Base-by-base conservation (phyloP, 2,329 filamentous ascomycete genomes). In the Phyllosticta citrichinensis region DNA sequence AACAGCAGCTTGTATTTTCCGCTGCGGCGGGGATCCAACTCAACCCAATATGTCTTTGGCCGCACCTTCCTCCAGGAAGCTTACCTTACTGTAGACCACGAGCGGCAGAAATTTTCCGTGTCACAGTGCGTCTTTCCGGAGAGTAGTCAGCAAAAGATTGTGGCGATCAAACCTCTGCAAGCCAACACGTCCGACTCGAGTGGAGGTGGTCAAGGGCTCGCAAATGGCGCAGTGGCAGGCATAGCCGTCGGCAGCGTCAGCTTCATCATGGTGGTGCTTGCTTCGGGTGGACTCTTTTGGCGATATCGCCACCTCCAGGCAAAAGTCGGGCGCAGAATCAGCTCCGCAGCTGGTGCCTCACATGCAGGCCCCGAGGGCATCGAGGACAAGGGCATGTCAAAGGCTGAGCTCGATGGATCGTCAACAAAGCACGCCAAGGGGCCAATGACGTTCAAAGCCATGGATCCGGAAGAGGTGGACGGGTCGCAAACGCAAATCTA, bases 11-110 rank as follows among this genome's bases (percentile, higher is more conserved):
- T 56, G 11, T 90, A 89, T 68, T 89, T 90, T 62, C 86, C 87
- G 3, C 76, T 91, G 57, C 80, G 83, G 66, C 81, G 81, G 62
- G 76, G 82, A 11, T 68, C 78, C 20, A 77, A 81, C 61, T 77
- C 79, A 40, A 76, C 76, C 14, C 79, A 83, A 64, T 81, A 83
- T 69, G 81, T 86, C 12, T 79, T 90, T 40, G 87, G 87, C 8
- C 80, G 86, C 35, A 81, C 83, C 0, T 89, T 90, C 65, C 74
- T 91, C 59, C 87, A 90, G 68, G 87, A 90, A 71, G 81, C 86
- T 2, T 80, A 81, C 63, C 62, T 81, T 55, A 73, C 71, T 2
- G 77, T 79, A 5, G 77, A 81, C 63, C 80, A 76, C 70, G 78
- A 80, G 63, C 71, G 76, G 12, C 67, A 73, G 25, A 74, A 73